These are phyloP conservation scores for Candida sp. DNA, from an alignment of 1,139 yeast species.

Conservation along the genomic window DNA sequence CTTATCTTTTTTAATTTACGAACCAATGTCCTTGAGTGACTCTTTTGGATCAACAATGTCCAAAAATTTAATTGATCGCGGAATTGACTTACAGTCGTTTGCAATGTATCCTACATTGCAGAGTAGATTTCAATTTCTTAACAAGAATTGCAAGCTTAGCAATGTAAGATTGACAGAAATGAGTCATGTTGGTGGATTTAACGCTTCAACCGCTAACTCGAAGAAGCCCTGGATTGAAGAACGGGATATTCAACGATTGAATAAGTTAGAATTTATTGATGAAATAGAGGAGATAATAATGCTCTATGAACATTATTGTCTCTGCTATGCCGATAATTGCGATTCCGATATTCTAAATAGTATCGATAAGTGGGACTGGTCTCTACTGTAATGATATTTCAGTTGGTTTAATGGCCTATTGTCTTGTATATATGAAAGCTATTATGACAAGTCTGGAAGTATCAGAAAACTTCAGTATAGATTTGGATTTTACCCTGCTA, in stretches of 20 bases:
- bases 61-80: slow-evolving; percentile 64
- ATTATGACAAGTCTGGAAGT: no score
- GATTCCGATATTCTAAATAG: slow-evolving; percentile 4
- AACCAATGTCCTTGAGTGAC: slow-evolving; percentile 76
- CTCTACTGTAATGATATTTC: no score
- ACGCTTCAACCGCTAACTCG: slow-evolving; percentile 20
- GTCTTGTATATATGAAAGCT: no score
- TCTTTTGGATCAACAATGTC: slow-evolving; percentile 84
- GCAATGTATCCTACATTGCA: slow-evolving; percentile 31
- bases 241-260: slow-evolving; percentile 51
- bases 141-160: slow-evolving; percentile 16
- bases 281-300: slow-evolving; percentile 84
- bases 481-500: no score
- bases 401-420: no score
- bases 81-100: slow-evolving; percentile 65
- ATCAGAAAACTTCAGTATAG: no score
- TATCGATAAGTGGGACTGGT: slow-evolving; percentile 11
- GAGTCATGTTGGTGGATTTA: slow-evolving; percentile 54
- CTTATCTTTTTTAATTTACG: slow-evolving; percentile 62
- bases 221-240: slow-evolving; percentile 40
- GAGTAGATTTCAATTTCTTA: slow-evolving; percentile 40
- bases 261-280: slow-evolving; percentile 73
- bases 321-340: slow-evolving; percentile 19
- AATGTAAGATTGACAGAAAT: slow-evolving; percentile 46
- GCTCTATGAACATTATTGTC: slow-evolving; percentile 74